Percentiles rank a stretch among this genome's conserved stretches.
phyloP scores from a whole-genome alignment of 176 grass and related monocot species.

The Metroxylon sagu region DNA sequence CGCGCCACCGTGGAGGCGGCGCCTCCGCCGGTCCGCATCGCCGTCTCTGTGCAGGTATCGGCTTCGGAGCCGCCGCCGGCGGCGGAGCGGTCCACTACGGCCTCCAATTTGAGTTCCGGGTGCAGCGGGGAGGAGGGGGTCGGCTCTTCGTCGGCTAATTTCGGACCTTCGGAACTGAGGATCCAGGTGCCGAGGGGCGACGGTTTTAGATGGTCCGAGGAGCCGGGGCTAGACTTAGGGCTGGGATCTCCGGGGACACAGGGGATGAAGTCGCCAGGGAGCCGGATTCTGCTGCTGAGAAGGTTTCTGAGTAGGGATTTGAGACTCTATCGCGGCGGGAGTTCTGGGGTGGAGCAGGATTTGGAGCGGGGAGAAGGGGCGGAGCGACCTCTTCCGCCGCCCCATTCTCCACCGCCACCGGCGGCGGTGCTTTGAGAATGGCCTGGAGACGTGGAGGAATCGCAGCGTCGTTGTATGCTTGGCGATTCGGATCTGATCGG shows the following conservation, averaged over 20 bases:
- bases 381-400: neutral
- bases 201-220: neutral
- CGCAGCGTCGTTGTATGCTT: no score
- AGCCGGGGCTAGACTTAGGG: no score
- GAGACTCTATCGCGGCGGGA: neutral
- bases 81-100: no score
- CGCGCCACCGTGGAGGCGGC: neutral
- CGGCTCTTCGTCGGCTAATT: neutral
- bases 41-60: neutral
- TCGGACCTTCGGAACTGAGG: neutral
- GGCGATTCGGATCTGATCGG: no score
- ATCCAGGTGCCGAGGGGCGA: neutral
- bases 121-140: neutral
- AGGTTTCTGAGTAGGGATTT: neutral
- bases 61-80: no score
- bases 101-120: neutral
- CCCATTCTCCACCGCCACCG: neutral
- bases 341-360: neutral
- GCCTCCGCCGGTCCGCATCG: neutral
- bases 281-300: neutral
- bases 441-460: no score
- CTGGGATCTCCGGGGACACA: neutral
- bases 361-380: neutral
- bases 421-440: neutral
- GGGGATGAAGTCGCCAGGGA: slow-evolving; percentile 1